Percentiles rank a stretch among this genome's conserved stretches.
Evolutionary conservation across 768 basidiomycete genomes (phyloP).

Genomic region (Auricularia auricula-judae): DNA sequence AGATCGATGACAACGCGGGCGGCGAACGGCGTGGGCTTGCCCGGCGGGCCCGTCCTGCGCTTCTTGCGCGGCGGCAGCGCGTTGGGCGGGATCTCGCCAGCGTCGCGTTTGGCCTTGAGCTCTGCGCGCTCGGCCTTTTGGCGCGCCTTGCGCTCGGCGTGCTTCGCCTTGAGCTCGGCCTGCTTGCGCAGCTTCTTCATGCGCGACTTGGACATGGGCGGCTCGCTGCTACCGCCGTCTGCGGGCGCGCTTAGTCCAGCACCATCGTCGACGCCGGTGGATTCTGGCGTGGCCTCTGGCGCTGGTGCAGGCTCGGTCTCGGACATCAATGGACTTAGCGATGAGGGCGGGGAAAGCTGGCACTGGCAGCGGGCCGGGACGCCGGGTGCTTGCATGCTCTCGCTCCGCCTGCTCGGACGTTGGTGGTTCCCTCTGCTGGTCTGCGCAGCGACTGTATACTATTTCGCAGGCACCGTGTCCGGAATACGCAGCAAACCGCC

Average conservation of each 20-base stretch:
- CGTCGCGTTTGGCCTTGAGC: slow-evolving; percentile 47
- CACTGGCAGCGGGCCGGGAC: neutral
- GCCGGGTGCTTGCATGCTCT: neutral
- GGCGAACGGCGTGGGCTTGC: slow-evolving; percentile 30
- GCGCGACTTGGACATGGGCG: neutral
- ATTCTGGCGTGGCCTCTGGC: neutral
- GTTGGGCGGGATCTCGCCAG: slow-evolving; percentile 31
- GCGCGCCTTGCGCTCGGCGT: slow-evolving; percentile 62
- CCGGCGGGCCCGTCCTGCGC: slow-evolving; percentile 25
- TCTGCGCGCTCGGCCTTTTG: slow-evolving; percentile 63
- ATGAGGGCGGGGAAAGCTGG: no score
- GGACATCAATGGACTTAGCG: neutral
- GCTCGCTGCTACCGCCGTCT: neutral
- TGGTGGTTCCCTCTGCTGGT: neutral
- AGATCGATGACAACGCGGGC: slow-evolving; percentile 76
- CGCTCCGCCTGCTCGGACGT: neutral
- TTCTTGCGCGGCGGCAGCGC: slow-evolving; percentile 31
- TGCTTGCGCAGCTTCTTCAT: slow-evolving; percentile 1
- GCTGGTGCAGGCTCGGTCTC: neutral
- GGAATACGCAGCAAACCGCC: neutral
- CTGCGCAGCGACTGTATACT: neutral
- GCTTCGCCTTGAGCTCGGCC: slow-evolving; percentile 19
- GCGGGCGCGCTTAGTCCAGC: neutral
- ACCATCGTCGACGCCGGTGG: neutral
- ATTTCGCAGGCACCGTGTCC: neutral